Evolutionary conservation across 192 early-diverging fungal species (phyloP).

Genomic region (Nowakowskiella sp.): DNA sequence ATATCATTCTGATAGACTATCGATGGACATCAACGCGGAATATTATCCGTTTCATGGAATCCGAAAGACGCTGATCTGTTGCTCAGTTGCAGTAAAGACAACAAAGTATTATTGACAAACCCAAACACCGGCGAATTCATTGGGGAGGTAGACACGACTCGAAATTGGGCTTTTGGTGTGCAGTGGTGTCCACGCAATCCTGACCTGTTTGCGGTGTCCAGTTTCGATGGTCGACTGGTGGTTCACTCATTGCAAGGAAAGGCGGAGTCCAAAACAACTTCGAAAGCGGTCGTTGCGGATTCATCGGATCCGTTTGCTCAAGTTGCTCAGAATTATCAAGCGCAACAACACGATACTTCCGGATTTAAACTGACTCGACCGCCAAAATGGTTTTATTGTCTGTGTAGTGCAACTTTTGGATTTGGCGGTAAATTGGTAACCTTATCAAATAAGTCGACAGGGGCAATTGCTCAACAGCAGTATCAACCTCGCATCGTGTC

Average conservation of each 20-base stretch:
- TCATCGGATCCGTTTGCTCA: slow-evolving; percentile 66
- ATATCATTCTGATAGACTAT: slow-evolving; percentile 37
- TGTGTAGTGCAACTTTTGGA: slow-evolving; percentile 76
- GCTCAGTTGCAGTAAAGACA: slow-evolving; percentile 92
- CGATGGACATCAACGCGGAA: slow-evolving; percentile 80
- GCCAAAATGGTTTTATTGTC: slow-evolving; percentile 91
- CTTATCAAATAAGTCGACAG: slow-evolving; percentile 50
- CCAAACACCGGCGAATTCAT: slow-evolving; percentile 71
- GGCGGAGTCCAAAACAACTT: slow-evolving; percentile 12
- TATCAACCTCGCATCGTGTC: slow-evolving; percentile 46
- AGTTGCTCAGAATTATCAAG: slow-evolving; percentile 12
- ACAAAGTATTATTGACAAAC: slow-evolving; percentile 89
- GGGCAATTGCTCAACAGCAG: slow-evolving; percentile 2
- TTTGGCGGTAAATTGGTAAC: slow-evolving; percentile 84
- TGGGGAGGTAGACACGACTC: slow-evolving; percentile 76
- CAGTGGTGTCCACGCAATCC: slow-evolving; percentile 94
- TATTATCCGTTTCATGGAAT: slow-evolving; percentile 92
- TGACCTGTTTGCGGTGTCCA: slow-evolving; percentile 76
- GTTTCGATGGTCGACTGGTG: slow-evolving; percentile 88
- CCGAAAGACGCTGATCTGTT: slow-evolving; percentile 86
- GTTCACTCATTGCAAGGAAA: slow-evolving; percentile 69
- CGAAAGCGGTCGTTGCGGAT: slow-evolving; percentile 1
- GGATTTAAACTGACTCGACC: slow-evolving; percentile 49
- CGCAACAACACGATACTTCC: slow-evolving; percentile 2
- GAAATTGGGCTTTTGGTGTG: slow-evolving; percentile 95